Evolutionary conservation across 306 rosid species (phyloP), one percentile per base, ranked within the genome.

Genomic region (Rosa persica): DNA sequence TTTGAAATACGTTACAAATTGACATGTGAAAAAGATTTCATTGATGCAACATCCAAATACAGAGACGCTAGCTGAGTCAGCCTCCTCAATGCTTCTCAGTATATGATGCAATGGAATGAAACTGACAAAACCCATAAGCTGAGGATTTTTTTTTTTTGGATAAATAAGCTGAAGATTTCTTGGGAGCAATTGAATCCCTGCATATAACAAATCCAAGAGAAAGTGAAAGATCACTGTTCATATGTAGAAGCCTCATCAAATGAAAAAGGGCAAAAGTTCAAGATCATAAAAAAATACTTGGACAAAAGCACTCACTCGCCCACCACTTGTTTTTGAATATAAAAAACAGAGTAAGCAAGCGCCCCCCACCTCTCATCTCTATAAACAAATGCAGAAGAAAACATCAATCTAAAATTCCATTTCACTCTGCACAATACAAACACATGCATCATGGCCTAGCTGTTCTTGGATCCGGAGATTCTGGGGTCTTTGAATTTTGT

Each of bases 401-500:
- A 87, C 80, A 89, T 38, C 85, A 79, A 80, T 84, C 88, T 74
- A 85, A 88, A 85, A 84, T 87, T 90, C 91, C 91, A 87, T 79
- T 80, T 78, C 90, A 79, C 88, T 84, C 80, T 84, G 84, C 83
- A 75, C 78, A 75, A 84, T 5, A 66, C 46, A 16, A 16, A 38
- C 70, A 85, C 96, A 30, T 30, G 36, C 36, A 91, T 90, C 88
- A 89, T 90, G 93, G 90, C 92, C 95, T 87, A 87, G 95, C 92
- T 90, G 97, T 89, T 90, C 95, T 92, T 89, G 97, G 98, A 94
- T 94, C 98, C 92, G 87, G 90, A 87, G 91, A 88, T 90, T 90
- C 88, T 84, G 91, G 91, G 86, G 81, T 82, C 83, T 83, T 88
- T 72, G 61, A 9, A 81, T 44, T 84, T 66, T 75, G n/a, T 43